Base-by-base conservation (phyloP, 1,284 basidiomycete species). In the Dichomitus squalens region DNA sequence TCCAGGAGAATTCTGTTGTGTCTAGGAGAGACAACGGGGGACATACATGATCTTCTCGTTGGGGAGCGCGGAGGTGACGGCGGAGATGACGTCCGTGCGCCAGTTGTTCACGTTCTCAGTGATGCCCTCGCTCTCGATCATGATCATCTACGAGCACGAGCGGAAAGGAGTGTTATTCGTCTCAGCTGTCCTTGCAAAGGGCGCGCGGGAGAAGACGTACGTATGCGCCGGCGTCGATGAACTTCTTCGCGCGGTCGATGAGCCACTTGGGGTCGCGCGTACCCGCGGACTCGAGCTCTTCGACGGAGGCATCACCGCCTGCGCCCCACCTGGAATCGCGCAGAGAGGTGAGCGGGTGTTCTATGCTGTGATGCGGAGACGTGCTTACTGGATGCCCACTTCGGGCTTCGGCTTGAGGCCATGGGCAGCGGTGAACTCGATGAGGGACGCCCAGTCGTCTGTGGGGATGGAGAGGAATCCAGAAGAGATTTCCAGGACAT, bases 111-210 rank as follows among this genome's bases (percentile, higher is more conserved):
- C 78, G 64, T 80, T 80, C 66, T 80, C 79, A 0, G 77, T 80
- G 55, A 80, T 79, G 12, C 78, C 77, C 53, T 79, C 77, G 58
- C 74, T 76, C 61, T 80, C 78, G 44, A 80, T 80, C 77, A 77
- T 77, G 51, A 79, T 73, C 71, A 77, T 78, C 71, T 78, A 56
- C 20, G 49, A 16, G 7, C 18, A 23, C 21, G 43, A 6, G 31
- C 20, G 9, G 16, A 9, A 20, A 38, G 55, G 3, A 50, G 29
- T 38, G n/a, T n/a, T n/a, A n/a, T n/a, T n/a, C n/a, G n/a, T n/a
- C n/a, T n/a, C n/a, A n/a, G n/a, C n/a, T n/a, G n/a, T n/a, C n/a
- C n/a, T n/a, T n/a, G n/a, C 23, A 8, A 14, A 38, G 2, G 40
- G 16, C 12, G 40, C 21, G 14, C 16, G 21, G 31, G 21, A 14